These are phyloP conservation scores for Syzygium syzygioides DNA, from an alignment of 441 rosid species.

Conservation along the genomic window DNA sequence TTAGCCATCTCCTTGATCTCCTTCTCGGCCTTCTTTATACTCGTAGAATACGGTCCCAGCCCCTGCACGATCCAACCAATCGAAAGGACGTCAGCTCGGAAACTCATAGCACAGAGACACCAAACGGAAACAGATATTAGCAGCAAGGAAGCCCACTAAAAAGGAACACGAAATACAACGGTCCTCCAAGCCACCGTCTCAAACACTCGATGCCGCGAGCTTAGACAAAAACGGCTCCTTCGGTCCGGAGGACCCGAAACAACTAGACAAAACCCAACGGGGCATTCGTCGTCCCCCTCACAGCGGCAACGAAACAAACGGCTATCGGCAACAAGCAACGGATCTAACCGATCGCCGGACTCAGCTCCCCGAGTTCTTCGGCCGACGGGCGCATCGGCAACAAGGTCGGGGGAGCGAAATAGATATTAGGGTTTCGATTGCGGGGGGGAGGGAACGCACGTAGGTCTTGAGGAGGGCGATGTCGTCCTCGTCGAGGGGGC, in stretches of 20 bases:
- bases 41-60: constrained; percentile 80
- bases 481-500: constrained; percentile 91
- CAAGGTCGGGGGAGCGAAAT: too few species aligned
- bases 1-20: constrained; percentile 90
- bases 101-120: neutral
- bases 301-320: neutral
- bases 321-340: neutral
- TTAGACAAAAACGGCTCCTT: neutral
- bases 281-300: neutral
- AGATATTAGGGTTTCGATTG: neutral
- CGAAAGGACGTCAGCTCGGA: neutral
- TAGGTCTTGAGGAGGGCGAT: constrained; percentile 95
- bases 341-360: neutral
- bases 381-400: neutral
- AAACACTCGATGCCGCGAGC: neutral
- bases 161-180: neutral
- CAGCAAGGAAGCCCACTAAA: neutral
- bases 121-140: neutral
- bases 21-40: constrained; percentile 86
- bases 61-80: constrained; percentile 42
- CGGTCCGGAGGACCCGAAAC: neutral
- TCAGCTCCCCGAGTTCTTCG: neutral
- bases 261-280: neutral
- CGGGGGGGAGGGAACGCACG: constrained; percentile 24
- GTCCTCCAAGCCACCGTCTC: neutral